These are phyloP conservation scores for Hemerocallis citrina DNA, from an alignment of 106 monocot species.

Conservation along the genomic window DNA sequence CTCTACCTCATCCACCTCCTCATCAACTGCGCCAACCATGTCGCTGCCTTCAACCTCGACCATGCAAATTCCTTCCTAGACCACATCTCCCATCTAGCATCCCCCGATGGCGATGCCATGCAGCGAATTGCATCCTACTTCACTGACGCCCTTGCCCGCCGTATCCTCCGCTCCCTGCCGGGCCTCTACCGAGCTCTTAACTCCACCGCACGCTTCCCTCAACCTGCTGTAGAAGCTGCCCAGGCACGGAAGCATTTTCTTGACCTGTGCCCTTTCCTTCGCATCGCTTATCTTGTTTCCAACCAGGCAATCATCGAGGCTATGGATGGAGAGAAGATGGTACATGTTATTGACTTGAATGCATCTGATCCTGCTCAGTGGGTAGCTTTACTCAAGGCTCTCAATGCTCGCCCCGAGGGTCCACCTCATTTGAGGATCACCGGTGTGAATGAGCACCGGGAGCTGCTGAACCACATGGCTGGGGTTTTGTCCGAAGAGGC, in stretches of 20 bases:
- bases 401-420: slow-evolving; percentile 26
- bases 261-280: slow-evolving; percentile 44
- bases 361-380: slow-evolving; percentile 33
- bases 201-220: slow-evolving; percentile 13
- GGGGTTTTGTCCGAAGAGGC: slow-evolving; percentile 39
- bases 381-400: slow-evolving; percentile 32
- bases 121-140: slow-evolving; percentile 66
- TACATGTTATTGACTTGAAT: slow-evolving; percentile 47
- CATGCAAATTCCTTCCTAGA: slow-evolving; percentile 47
- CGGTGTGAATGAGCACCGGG: slow-evolving; percentile 32
- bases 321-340: slow-evolving; percentile 36
- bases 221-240: background rate
- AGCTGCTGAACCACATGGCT: slow-evolving; percentile 25
- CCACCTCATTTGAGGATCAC: slow-evolving; percentile 66
- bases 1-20: slow-evolving; percentile 73
- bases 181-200: slow-evolving; percentile 39
- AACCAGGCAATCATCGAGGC: slow-evolving; percentile 54
- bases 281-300: slow-evolving; percentile 26
- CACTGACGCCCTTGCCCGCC: slow-evolving; percentile 52
- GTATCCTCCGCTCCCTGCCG: slow-evolving; percentile 33
- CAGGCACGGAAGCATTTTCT: slow-evolving; percentile 23
- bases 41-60: slow-evolving; percentile 36
- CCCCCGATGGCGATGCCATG: slow-evolving; percentile 68
- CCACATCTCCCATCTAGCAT: slow-evolving; percentile 48
- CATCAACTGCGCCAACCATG: slow-evolving; percentile 57